A percentile compares a stretch with the other conserved stretches of the same genome.
phyloP scores from a whole-genome alignment of 2,329 filamentous ascomycete genomes.

The Monosporascus cannonballus region DNA sequence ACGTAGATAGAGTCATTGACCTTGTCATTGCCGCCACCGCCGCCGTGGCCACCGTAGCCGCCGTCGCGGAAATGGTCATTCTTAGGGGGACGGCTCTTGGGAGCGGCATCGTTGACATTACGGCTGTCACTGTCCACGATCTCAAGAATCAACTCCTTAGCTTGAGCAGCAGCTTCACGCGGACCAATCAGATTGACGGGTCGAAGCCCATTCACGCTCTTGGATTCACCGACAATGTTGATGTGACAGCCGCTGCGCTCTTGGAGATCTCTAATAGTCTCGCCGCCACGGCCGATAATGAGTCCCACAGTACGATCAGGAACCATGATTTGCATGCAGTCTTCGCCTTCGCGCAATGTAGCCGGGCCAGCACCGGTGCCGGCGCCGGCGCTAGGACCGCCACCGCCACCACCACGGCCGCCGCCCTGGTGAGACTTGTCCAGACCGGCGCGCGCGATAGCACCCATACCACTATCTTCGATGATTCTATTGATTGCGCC shows the following conservation, averaged over 20 bases:
- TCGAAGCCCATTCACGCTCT: conserved; percentile 83
- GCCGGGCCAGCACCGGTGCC: conserved; percentile 27
- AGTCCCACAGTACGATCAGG: conserved; percentile 87
- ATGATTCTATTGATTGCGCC: conserved; percentile 82
- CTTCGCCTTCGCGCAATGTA: conserved; percentile 69
- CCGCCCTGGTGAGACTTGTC: conserved; percentile 34
- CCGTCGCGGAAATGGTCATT: conserved; percentile 35
- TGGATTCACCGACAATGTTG: conserved; percentile 89
- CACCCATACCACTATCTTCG: conserved; percentile 68
- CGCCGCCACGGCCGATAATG: conserved; percentile 88
- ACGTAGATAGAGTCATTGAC: conserved; percentile 79
- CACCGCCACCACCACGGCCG: conserved; percentile 26
- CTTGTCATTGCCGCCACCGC: conserved; percentile 50
- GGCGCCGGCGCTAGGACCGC: conserved; percentile 7
- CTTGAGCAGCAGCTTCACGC: conserved; percentile 64
- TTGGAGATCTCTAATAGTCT: conserved; percentile 88
- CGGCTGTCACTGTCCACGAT: conserved; percentile 89
- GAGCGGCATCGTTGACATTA: conserved; percentile 28
- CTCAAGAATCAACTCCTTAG: conserved; percentile 85
- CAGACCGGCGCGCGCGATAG: conserved; percentile 40
- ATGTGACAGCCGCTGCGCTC: conserved; percentile 91
- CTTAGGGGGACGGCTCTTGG: conserved; percentile 31
- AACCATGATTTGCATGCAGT: conserved; percentile 89
- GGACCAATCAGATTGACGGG: conserved; percentile 87
- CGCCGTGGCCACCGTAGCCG: conserved; percentile 24